Base-by-base conservation (phyloP, 352 stramenopile genomes). In the Pythium rhizo-oryzae region DNA sequence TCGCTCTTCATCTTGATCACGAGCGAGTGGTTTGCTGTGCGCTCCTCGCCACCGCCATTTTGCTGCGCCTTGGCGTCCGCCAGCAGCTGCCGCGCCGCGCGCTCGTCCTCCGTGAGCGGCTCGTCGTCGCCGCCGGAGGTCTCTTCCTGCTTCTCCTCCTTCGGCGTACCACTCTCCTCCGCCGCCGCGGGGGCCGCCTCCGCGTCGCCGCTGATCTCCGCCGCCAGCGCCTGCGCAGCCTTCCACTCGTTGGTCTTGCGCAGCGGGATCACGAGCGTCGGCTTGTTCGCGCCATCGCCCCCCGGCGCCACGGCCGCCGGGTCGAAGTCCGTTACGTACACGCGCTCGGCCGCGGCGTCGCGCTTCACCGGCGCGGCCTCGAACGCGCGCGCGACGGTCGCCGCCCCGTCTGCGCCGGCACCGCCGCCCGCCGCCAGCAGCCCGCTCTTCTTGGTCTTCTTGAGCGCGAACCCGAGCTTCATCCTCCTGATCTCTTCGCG, bases 291-390 rank as follows among this genome's bases (percentile, higher is more conserved):
- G 19, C n/a, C n/a, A n/a, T 63, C 71, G 11, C 67, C 69, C 28
- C 65, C 35, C 37, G 62, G 50, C 9, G 78, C 78, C 39, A 76
- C 72, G 49, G 72, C 72, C 12, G 63, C 69, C 4, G 83, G 76
- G 49, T 91, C 80, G 35, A 93, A 94, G 56, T 87, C 81, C 39
- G 84, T 90, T 19, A 94, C 84, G 64, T 87, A 92, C 19, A 91
- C 76, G 54, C 89, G 87, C 65, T 81, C 75, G 12, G 67, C 52
- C n/a, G 33, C 50, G 23, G 55, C 53, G 1, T 33, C 50, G 8
- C 57, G 54, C 11, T 67, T 69, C 35, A 53, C 64, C 3, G 62
- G 47, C 25, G 51, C 35, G 0, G 54, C 62, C 3, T 62, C 62
- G 64, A 82, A 74, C 58, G 70, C 76, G 51, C 70, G 50, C 11